Evolutionary conservation across 2,329 filamentous ascomycete genomes (phyloP).

Genomic region (Aspergillus sp.): DNA sequence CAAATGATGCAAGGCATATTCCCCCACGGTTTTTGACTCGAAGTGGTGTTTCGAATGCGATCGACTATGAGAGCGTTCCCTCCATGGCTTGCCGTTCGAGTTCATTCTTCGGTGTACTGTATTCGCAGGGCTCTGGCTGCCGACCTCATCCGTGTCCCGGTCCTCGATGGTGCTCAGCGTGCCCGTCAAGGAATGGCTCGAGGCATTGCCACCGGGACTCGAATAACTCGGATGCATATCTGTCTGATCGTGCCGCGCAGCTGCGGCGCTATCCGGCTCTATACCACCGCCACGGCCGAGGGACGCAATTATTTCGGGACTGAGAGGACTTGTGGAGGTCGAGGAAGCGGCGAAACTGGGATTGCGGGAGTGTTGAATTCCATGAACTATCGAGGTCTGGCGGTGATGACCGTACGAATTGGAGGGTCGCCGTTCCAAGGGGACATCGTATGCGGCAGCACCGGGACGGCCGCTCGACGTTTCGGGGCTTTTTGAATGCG

Average conservation of each 20-base stretch:
- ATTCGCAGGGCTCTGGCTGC: conserved; percentile 24
- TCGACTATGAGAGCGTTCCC: conserved; percentile 71
- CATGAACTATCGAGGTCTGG: conserved; percentile 96
- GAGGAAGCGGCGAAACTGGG: conserved; percentile 70
- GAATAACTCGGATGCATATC: conserved; percentile 30
- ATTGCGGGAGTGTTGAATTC: conserved; percentile 85
- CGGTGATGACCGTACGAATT: conserved; percentile 81
- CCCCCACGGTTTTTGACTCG: conserved; percentile 89
- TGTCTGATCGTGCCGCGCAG: conserved; percentile 32
- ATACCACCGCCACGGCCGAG: conserved; percentile 57
- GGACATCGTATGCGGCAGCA: conserved; percentile 36
- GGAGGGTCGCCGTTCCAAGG: conserved; percentile 43
- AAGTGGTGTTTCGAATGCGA: conserved; percentile 71
- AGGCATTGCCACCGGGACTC: conserved; percentile 43
- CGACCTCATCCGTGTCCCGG: conserved; percentile 30
- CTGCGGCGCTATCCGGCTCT: conserved; percentile 46
- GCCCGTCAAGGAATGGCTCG: conserved; percentile 24
- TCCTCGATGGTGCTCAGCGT: conserved; percentile 41
- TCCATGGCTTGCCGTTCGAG: conserved; percentile 65
- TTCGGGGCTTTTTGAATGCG: conserved; percentile 45
- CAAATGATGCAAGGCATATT: conserved; percentile 94
- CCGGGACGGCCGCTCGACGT: conserved; percentile 34
- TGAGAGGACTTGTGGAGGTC: conserved; percentile 75
- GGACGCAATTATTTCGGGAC: conserved; percentile 78
- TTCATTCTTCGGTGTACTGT: conserved; percentile 45